These are phyloP conservation scores for Botryotinia narcissicola DNA, from an alignment of 2,329 filamentous ascomycete species.

Conservation along the genomic window DNA sequence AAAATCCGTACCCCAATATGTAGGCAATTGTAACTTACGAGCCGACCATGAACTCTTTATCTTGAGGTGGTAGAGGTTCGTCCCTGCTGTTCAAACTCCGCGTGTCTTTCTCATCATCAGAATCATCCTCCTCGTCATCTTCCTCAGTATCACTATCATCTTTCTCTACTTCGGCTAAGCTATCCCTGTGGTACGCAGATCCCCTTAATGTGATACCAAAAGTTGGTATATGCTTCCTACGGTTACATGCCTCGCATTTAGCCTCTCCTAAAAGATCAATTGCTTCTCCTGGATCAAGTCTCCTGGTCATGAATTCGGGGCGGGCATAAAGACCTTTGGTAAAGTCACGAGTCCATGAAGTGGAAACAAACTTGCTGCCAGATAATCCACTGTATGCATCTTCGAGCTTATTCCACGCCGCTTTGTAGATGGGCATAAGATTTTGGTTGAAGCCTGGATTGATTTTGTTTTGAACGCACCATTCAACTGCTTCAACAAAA, in stretches of 20 bases:
- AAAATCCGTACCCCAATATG: slow-evolving; percentile 29
- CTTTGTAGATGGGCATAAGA: slow-evolving; percentile 58
- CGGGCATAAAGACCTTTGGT: slow-evolving; percentile 62
- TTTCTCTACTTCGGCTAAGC: slow-evolving; percentile 62
- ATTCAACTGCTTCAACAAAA: slow-evolving; percentile 72
- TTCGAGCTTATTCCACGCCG: slow-evolving; percentile 70
- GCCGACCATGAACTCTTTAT: slow-evolving; percentile 52
- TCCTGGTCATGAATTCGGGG: slow-evolving; percentile 50
- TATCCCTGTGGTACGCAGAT: slow-evolving; percentile 62
- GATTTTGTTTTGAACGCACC: slow-evolving; percentile 77
- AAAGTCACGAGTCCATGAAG: slow-evolving; percentile 68
- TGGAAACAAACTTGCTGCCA: slow-evolving; percentile 68
- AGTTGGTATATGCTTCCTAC: slow-evolving; percentile 64
- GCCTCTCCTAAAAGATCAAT: slow-evolving; percentile 42
- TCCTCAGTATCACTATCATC: slow-evolving; percentile 35
- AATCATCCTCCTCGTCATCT: slow-evolving; percentile 42
- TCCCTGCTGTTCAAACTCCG: slow-evolving; percentile 47
- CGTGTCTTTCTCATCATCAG: slow-evolving; percentile 40
- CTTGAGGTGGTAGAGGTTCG: slow-evolving; percentile 44
- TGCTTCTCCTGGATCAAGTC: slow-evolving; percentile 40
- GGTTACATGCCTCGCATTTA: slow-evolving; percentile 58
- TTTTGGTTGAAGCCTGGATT: slow-evolving; percentile 65
- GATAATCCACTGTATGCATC: slow-evolving; percentile 67
- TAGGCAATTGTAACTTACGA: slow-evolving; percentile 38
- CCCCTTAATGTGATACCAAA: slow-evolving; percentile 63